Evolutionary conservation across 2,329 filamentous ascomycete species (phyloP).

Genomic region (Fusarium sp.): DNA sequence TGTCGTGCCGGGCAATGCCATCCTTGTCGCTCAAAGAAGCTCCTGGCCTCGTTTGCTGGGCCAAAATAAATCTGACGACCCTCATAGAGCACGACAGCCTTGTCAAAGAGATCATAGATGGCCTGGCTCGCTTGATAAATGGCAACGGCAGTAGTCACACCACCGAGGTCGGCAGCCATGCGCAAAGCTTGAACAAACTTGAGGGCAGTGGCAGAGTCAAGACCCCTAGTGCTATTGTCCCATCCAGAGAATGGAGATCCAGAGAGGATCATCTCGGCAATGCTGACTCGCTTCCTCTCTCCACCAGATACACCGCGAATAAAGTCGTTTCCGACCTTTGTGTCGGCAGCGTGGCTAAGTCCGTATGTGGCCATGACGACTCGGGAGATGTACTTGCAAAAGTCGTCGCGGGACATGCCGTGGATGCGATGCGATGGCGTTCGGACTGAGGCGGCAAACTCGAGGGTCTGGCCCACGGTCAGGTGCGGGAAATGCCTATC

Average conservation of each 20-base stretch:
- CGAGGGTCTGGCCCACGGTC: conserved; percentile 78
- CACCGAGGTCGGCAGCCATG: conserved; percentile 72
- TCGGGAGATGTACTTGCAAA: conserved; percentile 71
- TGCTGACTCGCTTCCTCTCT: conserved; percentile 83
- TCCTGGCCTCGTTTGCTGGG: conserved; percentile 66
- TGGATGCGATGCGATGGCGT: conserved; percentile 74
- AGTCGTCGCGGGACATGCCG: conserved; percentile 71
- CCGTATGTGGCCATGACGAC: conserved; percentile 80
- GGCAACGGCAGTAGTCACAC: conserved; percentile 73
- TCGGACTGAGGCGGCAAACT: conserved; percentile 77
- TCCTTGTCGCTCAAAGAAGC: conserved; percentile 76
- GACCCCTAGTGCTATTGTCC: conserved; percentile 79
- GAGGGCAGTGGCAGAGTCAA: conserved; percentile 79
- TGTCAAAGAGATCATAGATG: conserved; percentile 81
- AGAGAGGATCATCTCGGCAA: conserved; percentile 81
- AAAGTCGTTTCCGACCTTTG: conserved; percentile 80
- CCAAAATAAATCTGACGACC: conserved; percentile 84
- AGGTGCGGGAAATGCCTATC: conserved; percentile 84
- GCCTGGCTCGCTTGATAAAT: conserved; percentile 79
- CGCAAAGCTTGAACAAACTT: conserved; percentile 78
- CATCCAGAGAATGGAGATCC: conserved; percentile 68
- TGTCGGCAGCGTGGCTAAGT: conserved; percentile 77
- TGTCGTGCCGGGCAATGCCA: conserved; percentile 76
- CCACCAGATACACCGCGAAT: conserved; percentile 79
- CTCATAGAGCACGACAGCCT: conserved; percentile 79